Percentiles rank a stretch among this genome's conserved stretches.
These are phyloP conservation scores for Gracilaria vermiculophylla DNA, from an alignment of 23 red algal species.

Conservation along the genomic window DNA sequence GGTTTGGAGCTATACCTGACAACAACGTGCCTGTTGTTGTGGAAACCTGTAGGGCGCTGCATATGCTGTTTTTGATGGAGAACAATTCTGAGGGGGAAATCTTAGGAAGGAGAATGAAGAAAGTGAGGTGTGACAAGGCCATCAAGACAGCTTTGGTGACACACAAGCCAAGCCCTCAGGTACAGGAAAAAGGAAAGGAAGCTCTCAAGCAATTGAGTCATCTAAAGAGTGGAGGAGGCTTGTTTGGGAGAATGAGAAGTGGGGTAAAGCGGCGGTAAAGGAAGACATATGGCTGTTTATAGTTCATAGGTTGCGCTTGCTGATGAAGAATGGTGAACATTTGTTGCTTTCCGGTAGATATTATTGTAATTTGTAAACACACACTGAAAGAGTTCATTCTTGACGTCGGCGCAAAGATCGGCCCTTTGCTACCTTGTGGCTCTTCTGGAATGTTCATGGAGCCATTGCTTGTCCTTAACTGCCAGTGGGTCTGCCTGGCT, in stretches of 20 bases:
- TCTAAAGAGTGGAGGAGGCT: slow-evolving; percentile 30
- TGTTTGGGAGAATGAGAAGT: slow-evolving; percentile 53
- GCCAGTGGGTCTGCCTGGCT: too few relatives aligned
- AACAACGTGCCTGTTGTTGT: slow-evolving; percentile 33
- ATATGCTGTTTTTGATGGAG: slow-evolving; percentile 65
- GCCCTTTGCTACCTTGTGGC: too few relatives aligned
- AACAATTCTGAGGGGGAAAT: slow-evolving; percentile 57
- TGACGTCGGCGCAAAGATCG: too few relatives aligned
- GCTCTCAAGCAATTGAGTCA: slow-evolving; percentile 32
- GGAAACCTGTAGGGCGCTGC: slow-evolving; percentile 32
- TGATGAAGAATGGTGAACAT: slow-evolving; percentile 8
- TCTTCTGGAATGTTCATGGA: too few relatives aligned
- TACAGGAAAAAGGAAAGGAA: slow-evolving; percentile 43
- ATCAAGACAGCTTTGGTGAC: slow-evolving; percentile 52
- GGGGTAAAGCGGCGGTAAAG: slow-evolving; percentile 32
- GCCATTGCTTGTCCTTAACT: too few relatives aligned
- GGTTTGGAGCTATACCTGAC: slow-evolving; percentile 55
- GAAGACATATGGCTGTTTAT: neutral
- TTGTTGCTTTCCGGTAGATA: slow-evolving; percentile 27
- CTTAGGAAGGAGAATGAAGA: slow-evolving; percentile 43
- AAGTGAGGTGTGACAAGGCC: slow-evolving; percentile 55
- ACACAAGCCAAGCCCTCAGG: slow-evolving; percentile 23
- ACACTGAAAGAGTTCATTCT: neutral
- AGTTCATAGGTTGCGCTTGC: neutral
- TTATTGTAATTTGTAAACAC: slow-evolving; percentile 64